Evolutionary conservation across 768 basidiomycete species (phyloP), one percentile per base, ranked within the genome.

Genomic region (Tricholoma sp.): DNA sequence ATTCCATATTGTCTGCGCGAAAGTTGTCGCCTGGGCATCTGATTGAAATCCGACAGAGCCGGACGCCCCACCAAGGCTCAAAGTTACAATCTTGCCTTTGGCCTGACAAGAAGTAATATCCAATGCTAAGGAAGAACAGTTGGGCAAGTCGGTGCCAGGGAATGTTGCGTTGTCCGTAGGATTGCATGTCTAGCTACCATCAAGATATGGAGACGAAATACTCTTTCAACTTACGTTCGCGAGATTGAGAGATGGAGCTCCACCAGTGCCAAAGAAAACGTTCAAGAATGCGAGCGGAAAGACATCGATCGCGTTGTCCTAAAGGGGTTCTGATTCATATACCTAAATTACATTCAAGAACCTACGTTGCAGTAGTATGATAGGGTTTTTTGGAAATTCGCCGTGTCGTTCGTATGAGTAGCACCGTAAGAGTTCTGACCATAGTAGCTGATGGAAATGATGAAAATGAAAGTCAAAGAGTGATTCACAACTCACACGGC

Each of bases 351-450:
- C 51, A 59, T 34, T 31, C 10, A 37, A 31, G 13, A 31, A 53
- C 72, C 56, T 52, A 81, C 84, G 62, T 81, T 76, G 67, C 86
- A 88, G 66, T 88, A 88, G 64, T 76, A 85, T 4, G 80, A 78
- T 53, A 89, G 71, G 0, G 77, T 70, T 65, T 86, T 77, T 72
- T 88, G 85, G 57, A 71, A 86, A 62, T 84, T 76, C 31, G 81
- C 76, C 0, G 74, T 67, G 57, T 86, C 76, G 18, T 64, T 65
- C 13, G 65, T 53, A 58, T 80, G 74, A 5, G 70, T 73, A 9
- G 85, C 86, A 39, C 87, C 86, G 57, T 86, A 86, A 1, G 87
- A 87, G 61, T 88, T 84, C 67, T 89, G 86, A 56, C 87, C 88
- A 84, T 84, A 88, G 65, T 87, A 88, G 32, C 85, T 86, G 17